A percentile compares a stretch with the other conserved stretches of the same genome.
Evolutionary conservation across 169 alveolate species (phyloP).

Genomic region (Plasmodium adleri): DNA sequence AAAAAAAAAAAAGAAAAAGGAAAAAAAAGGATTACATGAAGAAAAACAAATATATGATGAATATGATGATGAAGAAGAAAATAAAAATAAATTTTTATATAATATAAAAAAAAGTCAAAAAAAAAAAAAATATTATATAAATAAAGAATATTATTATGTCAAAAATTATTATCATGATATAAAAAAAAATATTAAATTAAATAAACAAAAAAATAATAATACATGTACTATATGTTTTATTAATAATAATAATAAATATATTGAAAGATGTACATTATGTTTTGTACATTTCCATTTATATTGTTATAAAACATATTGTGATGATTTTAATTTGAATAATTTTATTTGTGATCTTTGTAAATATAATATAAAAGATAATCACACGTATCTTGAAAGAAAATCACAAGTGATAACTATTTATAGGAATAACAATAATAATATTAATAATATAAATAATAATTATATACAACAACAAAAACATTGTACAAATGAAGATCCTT

Average conservation of each 20-base stretch:
- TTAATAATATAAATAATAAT: no score
- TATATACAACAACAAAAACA: no score
- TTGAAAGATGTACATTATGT: slow-evolving; percentile 43
- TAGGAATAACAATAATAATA: no score
- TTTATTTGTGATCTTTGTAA: slow-evolving; percentile 48
- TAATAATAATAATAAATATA: slow-evolving; percentile 33
- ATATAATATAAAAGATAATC: no score
- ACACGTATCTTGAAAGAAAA: no score
- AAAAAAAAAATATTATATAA: slow-evolving; percentile 15
- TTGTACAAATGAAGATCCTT: background rate
- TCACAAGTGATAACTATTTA: no score
- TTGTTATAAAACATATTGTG: slow-evolving; percentile 42
- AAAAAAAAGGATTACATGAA: background rate
- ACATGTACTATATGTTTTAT: slow-evolving; percentile 46
- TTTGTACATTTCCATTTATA: slow-evolving; percentile 42
- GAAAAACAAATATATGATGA: background rate
- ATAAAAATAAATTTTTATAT: background rate
- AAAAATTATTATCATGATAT: background rate
- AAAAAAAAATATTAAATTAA: background rate
- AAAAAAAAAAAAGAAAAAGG: slow-evolving; percentile 4
- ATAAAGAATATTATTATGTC: slow-evolving; percentile 7
- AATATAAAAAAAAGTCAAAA: background rate
- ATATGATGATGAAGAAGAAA: background rate
- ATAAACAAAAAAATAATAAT: background rate
- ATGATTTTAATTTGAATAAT: slow-evolving; percentile 16